Evolutionary conservation across 192 early-diverging fungal species (phyloP).

Genomic region (Coemansia sp.): DNA sequence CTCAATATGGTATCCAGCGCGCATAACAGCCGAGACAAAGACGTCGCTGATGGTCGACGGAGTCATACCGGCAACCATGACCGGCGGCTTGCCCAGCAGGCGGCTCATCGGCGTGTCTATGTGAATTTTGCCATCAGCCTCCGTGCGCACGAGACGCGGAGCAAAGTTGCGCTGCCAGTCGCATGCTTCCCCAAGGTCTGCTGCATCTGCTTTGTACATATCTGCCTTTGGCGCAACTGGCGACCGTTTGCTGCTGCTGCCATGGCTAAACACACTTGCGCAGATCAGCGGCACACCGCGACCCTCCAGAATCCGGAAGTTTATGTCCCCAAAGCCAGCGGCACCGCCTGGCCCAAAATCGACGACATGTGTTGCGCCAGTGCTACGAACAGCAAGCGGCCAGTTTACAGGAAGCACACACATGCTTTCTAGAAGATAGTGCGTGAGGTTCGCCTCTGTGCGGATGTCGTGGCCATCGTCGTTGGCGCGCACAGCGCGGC

Average conservation of each 20-base stretch:
- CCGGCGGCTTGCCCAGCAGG: conserved; percentile 81
- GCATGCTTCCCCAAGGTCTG: conserved; percentile 60
- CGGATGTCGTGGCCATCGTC: conserved; percentile 24
- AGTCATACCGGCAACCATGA: conserved; percentile 95
- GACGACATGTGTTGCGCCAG: conserved; percentile 68
- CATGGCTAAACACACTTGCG: conserved; percentile 11
- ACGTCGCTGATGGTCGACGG: conserved; percentile 79
- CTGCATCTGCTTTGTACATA: conserved; percentile 12
- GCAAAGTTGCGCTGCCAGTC: conserved; percentile 85
- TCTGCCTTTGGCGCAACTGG: conserved; percentile 10
- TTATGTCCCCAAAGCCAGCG: conserved; percentile 78
- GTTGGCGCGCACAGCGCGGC: conserved; percentile 14
- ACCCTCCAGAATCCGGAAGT: conserved; percentile 83
- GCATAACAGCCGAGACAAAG: conserved; percentile 85
- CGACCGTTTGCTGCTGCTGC: background rate
- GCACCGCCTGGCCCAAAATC: conserved; percentile 90
- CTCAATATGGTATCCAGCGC: conserved; percentile 89
- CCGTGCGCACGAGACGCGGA: conserved; percentile 74
- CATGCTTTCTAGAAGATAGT: conserved; percentile 24
- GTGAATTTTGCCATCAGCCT: conserved; percentile 68
- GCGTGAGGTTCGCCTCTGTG: conserved; percentile 11
- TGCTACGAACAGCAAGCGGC: conserved; percentile 24
- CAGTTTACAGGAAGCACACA: conserved; percentile 31
- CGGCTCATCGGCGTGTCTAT: conserved; percentile 86
- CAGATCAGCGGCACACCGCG: conserved; percentile 62